Conservation (phyloP, 2,329 filamentous ascomycete genomes). For the Fusarium sp. region DNA sequence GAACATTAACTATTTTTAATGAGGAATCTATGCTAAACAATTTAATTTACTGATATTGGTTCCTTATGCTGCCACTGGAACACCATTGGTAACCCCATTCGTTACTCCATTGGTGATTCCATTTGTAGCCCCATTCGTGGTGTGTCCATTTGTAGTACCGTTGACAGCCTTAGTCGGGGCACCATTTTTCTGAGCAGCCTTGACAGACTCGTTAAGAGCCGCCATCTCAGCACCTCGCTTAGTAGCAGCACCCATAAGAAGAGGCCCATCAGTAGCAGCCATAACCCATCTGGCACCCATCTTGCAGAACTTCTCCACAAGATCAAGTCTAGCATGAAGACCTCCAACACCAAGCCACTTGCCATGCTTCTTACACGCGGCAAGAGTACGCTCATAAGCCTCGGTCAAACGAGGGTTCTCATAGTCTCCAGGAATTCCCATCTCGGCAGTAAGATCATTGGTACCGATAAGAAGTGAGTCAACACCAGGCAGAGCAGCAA, state of each 20-base stretch:
- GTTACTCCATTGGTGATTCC: background rate
- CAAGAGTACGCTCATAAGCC: constrained; percentile 50
- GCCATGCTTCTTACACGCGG: constrained; percentile 53
- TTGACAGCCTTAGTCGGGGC: background rate
- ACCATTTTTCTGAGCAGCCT: constrained; percentile 4
- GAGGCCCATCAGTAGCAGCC: constrained; percentile 47
- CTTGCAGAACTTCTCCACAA: constrained; percentile 53
- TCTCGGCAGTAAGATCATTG: constrained; percentile 57
- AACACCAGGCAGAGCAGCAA: constrained; percentile 53
- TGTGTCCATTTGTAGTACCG: background rate
- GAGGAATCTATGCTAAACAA: background rate
- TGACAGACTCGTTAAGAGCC: constrained; percentile 30
- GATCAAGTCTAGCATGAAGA: constrained; percentile 54
- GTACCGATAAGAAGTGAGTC: constrained; percentile 58
- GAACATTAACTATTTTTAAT: background rate
- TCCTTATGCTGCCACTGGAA: background rate
- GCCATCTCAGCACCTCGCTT: constrained; percentile 46
- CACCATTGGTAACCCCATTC: background rate
- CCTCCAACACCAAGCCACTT: constrained; percentile 57
- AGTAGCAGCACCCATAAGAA: constrained; percentile 43
- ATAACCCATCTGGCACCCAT: constrained; percentile 49
- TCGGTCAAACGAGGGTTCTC: constrained; percentile 40
- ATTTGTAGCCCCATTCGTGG: background rate
- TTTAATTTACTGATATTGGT: fast-evolving
- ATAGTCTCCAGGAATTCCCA: constrained; percentile 50